Percentiles rank a stretch among this genome's conserved stretches.
Evolutionary conservation across 768 basidiomycete genomes (phyloP).

Genomic region (Dentipellis sp.): DNA sequence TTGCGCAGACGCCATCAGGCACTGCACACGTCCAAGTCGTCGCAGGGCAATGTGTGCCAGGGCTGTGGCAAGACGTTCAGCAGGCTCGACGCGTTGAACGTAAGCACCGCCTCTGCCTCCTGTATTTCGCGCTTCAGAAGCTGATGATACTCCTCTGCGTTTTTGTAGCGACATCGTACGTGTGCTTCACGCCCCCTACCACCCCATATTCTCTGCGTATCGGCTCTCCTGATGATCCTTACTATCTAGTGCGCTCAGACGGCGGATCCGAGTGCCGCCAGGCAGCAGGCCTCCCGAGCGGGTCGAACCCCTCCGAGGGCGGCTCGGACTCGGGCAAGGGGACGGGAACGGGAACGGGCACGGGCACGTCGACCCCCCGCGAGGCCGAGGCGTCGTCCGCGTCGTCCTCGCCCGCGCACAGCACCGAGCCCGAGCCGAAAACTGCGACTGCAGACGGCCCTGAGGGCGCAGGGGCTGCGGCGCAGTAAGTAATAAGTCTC

Average conservation of each 20-base stretch:
- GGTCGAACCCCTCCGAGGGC: background rate
- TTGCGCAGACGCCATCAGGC: slow-evolving; percentile 74
- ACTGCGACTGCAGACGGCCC: no score
- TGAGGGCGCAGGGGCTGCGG: no score
- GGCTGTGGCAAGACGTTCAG: slow-evolving; percentile 96
- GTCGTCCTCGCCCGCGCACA: no score
- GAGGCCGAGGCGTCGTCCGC: no score
- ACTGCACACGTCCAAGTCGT: slow-evolving; percentile 71
- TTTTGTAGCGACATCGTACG: slow-evolving; percentile 65
- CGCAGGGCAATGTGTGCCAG: slow-evolving; percentile 76
- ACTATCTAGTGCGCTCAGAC: slow-evolving; percentile 64
- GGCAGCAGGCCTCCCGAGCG: slow-evolving; percentile 12
- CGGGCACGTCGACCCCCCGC: no score
- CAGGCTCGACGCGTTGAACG: slow-evolving; percentile 87
- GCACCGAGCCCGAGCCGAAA: no score
- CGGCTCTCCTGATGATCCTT: slow-evolving; percentile 18
- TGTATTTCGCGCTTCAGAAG: slow-evolving; percentile 16
- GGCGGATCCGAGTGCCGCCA: slow-evolving; percentile 70
- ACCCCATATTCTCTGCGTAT: slow-evolving; percentile 8
- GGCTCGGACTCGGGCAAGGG: background rate
- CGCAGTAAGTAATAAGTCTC: no score
- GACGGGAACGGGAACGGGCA: no score
- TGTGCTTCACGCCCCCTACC: slow-evolving; percentile 13
- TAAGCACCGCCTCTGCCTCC: slow-evolving; percentile 36
- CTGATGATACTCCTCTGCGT: slow-evolving; percentile 15